A percentile compares a stretch with the other conserved stretches of the same genome.
Conservation (phyloP, 495 filamentous ascomycete genomes). For the Letharia columbiana region DNA sequence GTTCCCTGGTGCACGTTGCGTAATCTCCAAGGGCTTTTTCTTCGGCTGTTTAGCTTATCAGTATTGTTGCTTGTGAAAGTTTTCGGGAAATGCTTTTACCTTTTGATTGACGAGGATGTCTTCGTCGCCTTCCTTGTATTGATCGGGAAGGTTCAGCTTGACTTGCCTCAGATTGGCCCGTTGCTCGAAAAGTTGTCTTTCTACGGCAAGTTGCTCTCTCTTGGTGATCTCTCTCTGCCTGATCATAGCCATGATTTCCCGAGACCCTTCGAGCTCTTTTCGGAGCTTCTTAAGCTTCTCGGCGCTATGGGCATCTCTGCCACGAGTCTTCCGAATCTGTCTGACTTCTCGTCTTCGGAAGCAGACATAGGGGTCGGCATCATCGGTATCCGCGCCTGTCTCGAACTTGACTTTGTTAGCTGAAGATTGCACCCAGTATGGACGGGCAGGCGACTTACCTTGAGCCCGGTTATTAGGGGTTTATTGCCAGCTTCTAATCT, state of each 20-base stretch:
- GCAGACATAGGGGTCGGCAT: slow-evolving; percentile 94
- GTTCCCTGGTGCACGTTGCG: slow-evolving; percentile 45
- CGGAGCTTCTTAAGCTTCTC: slow-evolving; percentile 90
- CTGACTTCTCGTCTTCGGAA: slow-evolving; percentile 94
- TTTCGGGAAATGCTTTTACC: slow-evolving; percentile 41
- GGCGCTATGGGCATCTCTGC: slow-evolving; percentile 83
- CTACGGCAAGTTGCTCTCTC: slow-evolving; percentile 63
- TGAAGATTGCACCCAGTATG: not conserved
- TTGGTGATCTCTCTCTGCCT: slow-evolving; percentile 69
- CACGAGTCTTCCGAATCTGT: slow-evolving; percentile 87
- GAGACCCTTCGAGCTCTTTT: slow-evolving; percentile 84
- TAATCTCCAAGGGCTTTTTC: slow-evolving; percentile 51
- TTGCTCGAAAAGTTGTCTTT: slow-evolving; percentile 70
- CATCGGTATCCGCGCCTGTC: slow-evolving; percentile 84
- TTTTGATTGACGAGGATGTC: slow-evolving; percentile 84
- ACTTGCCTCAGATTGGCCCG: slow-evolving; percentile 71
- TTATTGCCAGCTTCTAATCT: slow-evolving; percentile 57
- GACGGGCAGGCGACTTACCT: slow-evolving; percentile 36
- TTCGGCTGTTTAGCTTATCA: slow-evolving; percentile 51
- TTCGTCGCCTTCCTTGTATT: slow-evolving; percentile 88
- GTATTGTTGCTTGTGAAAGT: slow-evolving; percentile 28
- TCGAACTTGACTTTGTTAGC: slow-evolving; percentile 57
- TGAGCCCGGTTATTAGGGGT: slow-evolving; percentile 64
- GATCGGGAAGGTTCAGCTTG: slow-evolving; percentile 63
- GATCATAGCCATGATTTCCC: slow-evolving; percentile 67